A percentile compares a stretch with the other conserved stretches of the same genome.
Evolutionary conservation across 768 basidiomycete species (phyloP).

Genomic region (Auricularia heimuer): DNA sequence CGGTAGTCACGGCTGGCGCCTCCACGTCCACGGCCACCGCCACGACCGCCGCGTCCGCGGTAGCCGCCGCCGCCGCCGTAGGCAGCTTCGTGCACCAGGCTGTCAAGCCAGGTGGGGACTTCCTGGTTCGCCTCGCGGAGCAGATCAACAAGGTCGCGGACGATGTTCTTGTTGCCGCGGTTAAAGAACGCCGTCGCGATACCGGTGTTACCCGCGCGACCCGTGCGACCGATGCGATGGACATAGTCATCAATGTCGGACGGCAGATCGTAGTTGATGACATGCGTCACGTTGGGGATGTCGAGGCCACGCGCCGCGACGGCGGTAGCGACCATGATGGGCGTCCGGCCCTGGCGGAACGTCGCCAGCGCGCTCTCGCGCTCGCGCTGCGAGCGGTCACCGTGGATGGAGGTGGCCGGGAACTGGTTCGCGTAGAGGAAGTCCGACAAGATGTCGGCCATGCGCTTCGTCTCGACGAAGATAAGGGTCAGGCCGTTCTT

Average conservation of each 20-base stretch:
- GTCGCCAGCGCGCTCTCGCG: constrained; percentile 92
- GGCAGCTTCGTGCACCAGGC: constrained; percentile 70
- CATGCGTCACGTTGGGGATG: constrained; percentile 98
- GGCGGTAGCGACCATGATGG: constrained; percentile 94
- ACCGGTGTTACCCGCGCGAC: constrained; percentile 97
- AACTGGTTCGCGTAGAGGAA: constrained; percentile 79
- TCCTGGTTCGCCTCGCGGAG: constrained; percentile 95
- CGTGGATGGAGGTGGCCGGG: constrained; percentile 94
- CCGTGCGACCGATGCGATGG: constrained; percentile 95
- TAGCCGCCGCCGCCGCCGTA: constrained; percentile 46
- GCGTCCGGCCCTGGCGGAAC: constrained; percentile 91
- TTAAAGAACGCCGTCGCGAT: constrained; percentile 94
- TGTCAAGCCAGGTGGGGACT: constrained; percentile 83
- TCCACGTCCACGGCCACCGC: constrained; percentile 51
- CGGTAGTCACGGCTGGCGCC: constrained; percentile 34
- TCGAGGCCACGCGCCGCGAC: constrained; percentile 98
- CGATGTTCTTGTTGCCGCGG: constrained; percentile 85
- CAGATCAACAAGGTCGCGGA: constrained; percentile 83
- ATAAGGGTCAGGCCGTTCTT: constrained; percentile 77
- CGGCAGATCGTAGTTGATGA: constrained; percentile 96
- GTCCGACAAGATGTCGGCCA: constrained; percentile 97
- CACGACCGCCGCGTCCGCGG: constrained; percentile 40
- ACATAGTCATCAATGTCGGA: constrained; percentile 99
- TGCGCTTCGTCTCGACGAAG: constrained; percentile 98
- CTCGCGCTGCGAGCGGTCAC: constrained; percentile 95